These are phyloP conservation scores for Globisporangium abappressorium DNA, from an alignment of 352 stramenopile species.

Conservation along the genomic window DNA sequence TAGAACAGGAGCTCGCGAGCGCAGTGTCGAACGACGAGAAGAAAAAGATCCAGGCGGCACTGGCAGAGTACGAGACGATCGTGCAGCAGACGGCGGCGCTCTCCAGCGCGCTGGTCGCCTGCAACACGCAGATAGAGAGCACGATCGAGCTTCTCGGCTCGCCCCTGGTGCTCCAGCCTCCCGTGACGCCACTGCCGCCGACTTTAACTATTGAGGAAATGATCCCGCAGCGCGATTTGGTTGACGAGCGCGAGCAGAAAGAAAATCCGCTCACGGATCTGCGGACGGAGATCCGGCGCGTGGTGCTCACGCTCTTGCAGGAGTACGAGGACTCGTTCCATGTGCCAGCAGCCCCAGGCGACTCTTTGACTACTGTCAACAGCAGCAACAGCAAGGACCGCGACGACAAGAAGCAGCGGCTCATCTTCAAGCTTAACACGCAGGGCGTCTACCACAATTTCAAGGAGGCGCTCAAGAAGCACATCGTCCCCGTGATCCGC, in stretches of 20 bases:
- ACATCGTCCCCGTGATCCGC: constrained; percentile 67
- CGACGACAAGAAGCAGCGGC: constrained; percentile 65
- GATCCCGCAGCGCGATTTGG: constrained; percentile 46
- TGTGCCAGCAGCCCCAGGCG: background rate
- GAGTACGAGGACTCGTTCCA: constrained; percentile 55
- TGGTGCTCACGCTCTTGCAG: constrained; percentile 51
- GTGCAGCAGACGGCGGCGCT: constrained; percentile 27
- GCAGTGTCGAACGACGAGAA: constrained; percentile 65
- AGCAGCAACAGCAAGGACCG: constrained; percentile 17
- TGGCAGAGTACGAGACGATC: constrained; percentile 59
- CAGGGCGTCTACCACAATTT: constrained; percentile 77
- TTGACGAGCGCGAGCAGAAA: constrained; percentile 41
- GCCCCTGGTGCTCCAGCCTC: constrained; percentile 41
- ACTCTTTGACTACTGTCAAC: background rate
- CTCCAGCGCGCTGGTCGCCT: constrained; percentile 20
- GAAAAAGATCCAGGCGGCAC: constrained; percentile 58
- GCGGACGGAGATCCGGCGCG: constrained; percentile 52
- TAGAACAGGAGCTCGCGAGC: constrained; percentile 61
- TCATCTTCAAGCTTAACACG: constrained; percentile 79
- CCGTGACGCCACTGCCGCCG: constrained; percentile 22
- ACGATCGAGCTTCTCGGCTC: constrained; percentile 28
- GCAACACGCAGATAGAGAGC: constrained; percentile 30
- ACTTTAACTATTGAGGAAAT: constrained; percentile 43
- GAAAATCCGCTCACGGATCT: constrained; percentile 43
- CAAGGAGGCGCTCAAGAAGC: constrained; percentile 83